Evolutionary conservation across 352 stramenopile genomes (phyloP).

Genomic region (Pythium graminicola): DNA sequence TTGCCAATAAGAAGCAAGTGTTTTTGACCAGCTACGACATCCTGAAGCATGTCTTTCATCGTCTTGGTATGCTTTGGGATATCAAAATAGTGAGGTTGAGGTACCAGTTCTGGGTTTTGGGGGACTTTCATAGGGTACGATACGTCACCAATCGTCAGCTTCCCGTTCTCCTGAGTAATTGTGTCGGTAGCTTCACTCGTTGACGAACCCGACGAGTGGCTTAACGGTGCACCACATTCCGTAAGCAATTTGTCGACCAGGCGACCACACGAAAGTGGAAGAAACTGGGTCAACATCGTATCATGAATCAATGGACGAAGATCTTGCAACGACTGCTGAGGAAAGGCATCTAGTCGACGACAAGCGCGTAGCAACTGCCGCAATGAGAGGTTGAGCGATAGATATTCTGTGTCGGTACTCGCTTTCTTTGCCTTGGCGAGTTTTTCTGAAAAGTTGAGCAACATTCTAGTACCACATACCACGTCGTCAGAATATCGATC

Average conservation of each 20-base stretch:
- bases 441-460: slow-evolving; percentile 55
- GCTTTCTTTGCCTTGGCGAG: slow-evolving; percentile 34
- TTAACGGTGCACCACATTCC: slow-evolving; percentile 32
- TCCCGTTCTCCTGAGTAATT: slow-evolving; percentile 37
- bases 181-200: slow-evolving; percentile 14
- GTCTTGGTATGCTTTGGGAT: slow-evolving; percentile 84
- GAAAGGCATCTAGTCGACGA: slow-evolving; percentile 63
- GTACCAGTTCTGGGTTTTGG: slow-evolving; percentile 72
- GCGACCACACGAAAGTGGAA: slow-evolving; percentile 42
- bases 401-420: slow-evolving; percentile 38
- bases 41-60: slow-evolving; percentile 84
- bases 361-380: slow-evolving; percentile 62
- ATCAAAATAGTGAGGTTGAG: slow-evolving; percentile 85
- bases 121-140: slow-evolving; percentile 47
- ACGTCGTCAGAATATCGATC: background rate
- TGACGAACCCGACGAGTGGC: background rate
- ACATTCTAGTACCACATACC: slow-evolving; percentile 23
- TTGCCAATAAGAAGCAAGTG: slow-evolving; percentile 93
- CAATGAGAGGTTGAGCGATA: slow-evolving; percentile 51
- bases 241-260: slow-evolving; percentile 51
- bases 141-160: slow-evolving; percentile 57
- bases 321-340: slow-evolving; percentile 50
- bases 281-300: slow-evolving; percentile 68
- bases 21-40: slow-evolving; percentile 81
- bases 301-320: slow-evolving; percentile 63